Conservation (phyloP, 2,329 filamentous ascomycete species). For the Aspergillus novoparasiticus region DNA sequence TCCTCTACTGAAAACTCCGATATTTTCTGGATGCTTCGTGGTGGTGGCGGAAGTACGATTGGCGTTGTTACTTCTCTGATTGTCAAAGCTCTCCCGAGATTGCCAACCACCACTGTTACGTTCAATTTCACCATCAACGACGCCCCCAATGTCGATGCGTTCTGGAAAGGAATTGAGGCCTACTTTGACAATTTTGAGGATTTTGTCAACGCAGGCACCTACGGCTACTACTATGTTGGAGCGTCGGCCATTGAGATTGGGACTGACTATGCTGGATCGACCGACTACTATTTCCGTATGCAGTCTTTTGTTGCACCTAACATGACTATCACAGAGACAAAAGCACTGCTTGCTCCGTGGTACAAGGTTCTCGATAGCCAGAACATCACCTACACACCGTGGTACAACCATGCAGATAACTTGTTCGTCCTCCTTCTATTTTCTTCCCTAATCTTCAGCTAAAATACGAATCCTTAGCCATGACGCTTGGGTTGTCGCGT, state of each 20-base stretch:
- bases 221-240: constrained; percentile 27
- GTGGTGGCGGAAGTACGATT: constrained; percentile 58
- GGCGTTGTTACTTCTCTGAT: constrained; percentile 47
- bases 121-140: constrained; percentile 26
- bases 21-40: constrained; percentile 55
- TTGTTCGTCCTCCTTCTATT: constrained; percentile 17
- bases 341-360: constrained; percentile 23
- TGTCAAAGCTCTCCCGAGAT: constrained; percentile 19
- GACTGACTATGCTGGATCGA: constrained; percentile 19
- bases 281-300: constrained; percentile 30
- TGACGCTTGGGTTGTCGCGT: constrained; percentile 21
- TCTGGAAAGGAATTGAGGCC: constrained; percentile 21
- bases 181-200: constrained; percentile 24
- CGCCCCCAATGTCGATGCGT: constrained; percentile 18
- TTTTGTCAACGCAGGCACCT: constrained; percentile 25
- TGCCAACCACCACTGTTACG: constrained; percentile 25
- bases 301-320: constrained; percentile 26
- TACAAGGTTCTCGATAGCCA: constrained; percentile 22
- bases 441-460: neutral
- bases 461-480: constrained; percentile 13
- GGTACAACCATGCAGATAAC: constrained; percentile 26
- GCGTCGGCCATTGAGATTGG: constrained; percentile 16
- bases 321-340: constrained; percentile 23
- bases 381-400: constrained; percentile 22
- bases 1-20: constrained; percentile 34